Base-by-base conservation (phyloP, 495 filamentous ascomycete species). In the Penicillium ucsense region DNA sequence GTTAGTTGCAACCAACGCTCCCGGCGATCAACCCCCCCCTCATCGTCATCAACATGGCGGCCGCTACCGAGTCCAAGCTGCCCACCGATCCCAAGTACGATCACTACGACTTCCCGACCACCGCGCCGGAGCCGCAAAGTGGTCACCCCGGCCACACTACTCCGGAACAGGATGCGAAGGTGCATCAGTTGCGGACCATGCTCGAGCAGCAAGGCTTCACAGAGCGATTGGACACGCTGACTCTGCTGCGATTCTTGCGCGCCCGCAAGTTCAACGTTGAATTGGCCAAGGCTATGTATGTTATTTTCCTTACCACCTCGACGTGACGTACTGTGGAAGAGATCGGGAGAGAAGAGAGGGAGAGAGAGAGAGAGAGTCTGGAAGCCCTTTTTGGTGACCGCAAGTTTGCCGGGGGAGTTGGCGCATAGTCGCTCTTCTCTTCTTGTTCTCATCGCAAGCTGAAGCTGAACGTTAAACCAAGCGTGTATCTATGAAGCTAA, bases 251-350 rank as follows among this genome's bases (percentile, higher is more conserved):
- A 50, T 96, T 96, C 71, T 73, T 98, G 54, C 81, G 92, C 57
- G 92, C 92, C 36, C 79, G 92, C 55, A 96, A 97, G 73, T 97
- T 95, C 65, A 86, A 95, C 64, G 84, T 95, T 38, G 76, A 83
- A 47, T 68, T 80, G 9, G 61, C 89, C 49, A 91, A 95, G 78
- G 68, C 84, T 55, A 96, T 96, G 90, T 95, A 74, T 38, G 59
- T 57, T 48, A 11, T 45, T 45, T 35, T 28, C 30, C n/a, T 36
- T 10, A 5, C 4, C 8, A 6, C 12, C 12, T n/a, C 9, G 27
- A 39, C 12, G 20, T 20, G 20, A 20, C 20, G 20, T 20, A 20
- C 20, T 20, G 20, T 20, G 20, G 20, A 2, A 2, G 20, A 20
- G 20, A 20, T 20, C 20, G 20, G 20, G 20, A 20, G 20, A 20